phyloP scores from a whole-genome alignment of 2,329 filamentous ascomycete species.

The Colletotrichum tropicicola region DNA sequence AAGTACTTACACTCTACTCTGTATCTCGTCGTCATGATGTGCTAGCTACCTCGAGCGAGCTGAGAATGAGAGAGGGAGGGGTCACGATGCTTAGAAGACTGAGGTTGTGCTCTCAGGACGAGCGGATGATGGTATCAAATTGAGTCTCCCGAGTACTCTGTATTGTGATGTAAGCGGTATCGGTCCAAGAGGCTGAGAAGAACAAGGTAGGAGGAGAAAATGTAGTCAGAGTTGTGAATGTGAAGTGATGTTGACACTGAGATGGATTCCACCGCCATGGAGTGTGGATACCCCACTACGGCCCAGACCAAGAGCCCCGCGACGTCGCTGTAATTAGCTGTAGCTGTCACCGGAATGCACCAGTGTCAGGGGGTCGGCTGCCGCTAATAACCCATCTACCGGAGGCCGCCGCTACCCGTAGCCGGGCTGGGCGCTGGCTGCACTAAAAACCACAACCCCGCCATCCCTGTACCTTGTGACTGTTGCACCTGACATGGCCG shows the following conservation, averaged over 20 bases:
- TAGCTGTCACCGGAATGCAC: constrained; percentile 18
- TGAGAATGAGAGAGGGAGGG: not conserved
- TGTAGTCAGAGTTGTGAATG: not conserved
- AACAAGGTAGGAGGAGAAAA: not conserved
- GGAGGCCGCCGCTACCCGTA: constrained; percentile 29
- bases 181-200: not conserved
- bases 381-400: constrained; percentile 20
- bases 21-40: constrained; percentile 69
- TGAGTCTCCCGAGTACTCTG: not conserved
- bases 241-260: constrained; percentile 19
- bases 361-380: constrained; percentile 6
- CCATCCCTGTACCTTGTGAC: constrained; percentile 9
- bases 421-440: not conserved
- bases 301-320: constrained; percentile 13
- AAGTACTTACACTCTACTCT: constrained; percentile 76
- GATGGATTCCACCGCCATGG: constrained; percentile 15
- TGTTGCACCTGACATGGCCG: not conserved
- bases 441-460: not conserved
- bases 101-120: too few species aligned
- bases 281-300: not conserved
- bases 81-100: too few species aligned
- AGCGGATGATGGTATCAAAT: too few species aligned
- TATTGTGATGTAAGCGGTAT: not conserved
- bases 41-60: not conserved
- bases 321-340: not conserved